These are phyloP conservation scores for Penicillium sp. DNA, from an alignment of 2,329 filamentous ascomycete species.

Conservation along the genomic window DNA sequence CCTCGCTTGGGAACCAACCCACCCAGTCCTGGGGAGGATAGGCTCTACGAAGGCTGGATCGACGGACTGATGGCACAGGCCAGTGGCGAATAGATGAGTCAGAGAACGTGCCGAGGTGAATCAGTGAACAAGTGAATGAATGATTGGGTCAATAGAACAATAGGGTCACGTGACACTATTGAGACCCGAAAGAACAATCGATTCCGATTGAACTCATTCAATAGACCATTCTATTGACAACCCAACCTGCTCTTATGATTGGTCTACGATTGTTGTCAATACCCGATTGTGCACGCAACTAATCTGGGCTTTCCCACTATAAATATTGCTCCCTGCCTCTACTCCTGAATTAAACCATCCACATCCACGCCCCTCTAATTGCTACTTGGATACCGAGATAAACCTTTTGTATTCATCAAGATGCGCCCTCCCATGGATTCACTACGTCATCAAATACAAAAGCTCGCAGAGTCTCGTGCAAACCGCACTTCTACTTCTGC, in stretches of 20 bases:
- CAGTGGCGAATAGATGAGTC: conserved; percentile 11
- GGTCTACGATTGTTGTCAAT: background rate
- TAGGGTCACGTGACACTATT: background rate
- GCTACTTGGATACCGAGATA: background rate
- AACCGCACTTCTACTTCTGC: conserved; percentile 14
- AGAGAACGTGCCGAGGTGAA: background rate
- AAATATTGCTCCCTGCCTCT: background rate
- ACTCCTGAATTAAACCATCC: background rate
- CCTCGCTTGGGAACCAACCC: conserved; percentile 11
- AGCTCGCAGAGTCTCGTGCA: conserved; percentile 23
- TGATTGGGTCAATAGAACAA: background rate
- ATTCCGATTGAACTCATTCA: background rate
- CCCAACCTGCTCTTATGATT: background rate
- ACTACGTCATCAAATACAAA: conserved; percentile 26
- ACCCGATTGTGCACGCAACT: background rate
- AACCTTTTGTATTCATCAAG: background rate
- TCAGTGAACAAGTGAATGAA: background rate
- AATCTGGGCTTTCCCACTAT: background rate
- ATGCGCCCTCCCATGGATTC: conserved; percentile 15
- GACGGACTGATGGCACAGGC: conserved; percentile 17
- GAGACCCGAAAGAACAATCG: background rate
- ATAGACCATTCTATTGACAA: background rate
- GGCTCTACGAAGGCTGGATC: conserved; percentile 17
- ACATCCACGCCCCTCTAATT: background rate
- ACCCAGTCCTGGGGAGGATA: conserved; percentile 14